phyloP scores from a whole-genome alignment of 148 eudicot species.

The Persicaria tinctoria region DNA sequence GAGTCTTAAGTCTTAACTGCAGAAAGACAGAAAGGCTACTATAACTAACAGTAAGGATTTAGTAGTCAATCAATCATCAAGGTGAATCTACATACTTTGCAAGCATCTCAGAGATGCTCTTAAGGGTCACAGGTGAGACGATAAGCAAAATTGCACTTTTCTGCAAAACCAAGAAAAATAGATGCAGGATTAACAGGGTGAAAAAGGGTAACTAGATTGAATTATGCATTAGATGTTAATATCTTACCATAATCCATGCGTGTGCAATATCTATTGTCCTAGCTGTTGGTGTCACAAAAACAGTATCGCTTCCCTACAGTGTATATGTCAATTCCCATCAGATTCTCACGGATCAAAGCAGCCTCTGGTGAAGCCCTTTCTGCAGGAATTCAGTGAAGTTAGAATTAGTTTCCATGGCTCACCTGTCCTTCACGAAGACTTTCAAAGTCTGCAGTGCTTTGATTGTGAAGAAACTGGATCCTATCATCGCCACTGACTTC shows the following conservation, averaged over 20 bases:
- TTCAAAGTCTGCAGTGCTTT: conserved; percentile 75
- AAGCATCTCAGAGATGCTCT: conserved; percentile 52
- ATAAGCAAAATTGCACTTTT: conserved; percentile 47
- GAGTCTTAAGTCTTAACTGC: neutral
- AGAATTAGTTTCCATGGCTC: conserved; percentile 9
- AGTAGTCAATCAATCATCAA: conserved; percentile 2
- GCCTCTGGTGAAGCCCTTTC: neutral
- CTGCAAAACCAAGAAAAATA: conserved; percentile 27
- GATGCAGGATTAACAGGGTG: neutral
- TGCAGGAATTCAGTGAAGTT: neutral
- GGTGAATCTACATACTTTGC: conserved; percentile 36
- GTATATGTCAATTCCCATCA: conserved; percentile 20
- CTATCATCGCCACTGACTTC: conserved; percentile 69
- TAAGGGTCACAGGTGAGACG: conserved; percentile 43
- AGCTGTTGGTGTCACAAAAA: conserved; percentile 72
- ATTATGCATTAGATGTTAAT: neutral
- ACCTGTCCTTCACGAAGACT: conserved; percentile 64
- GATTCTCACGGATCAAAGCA: neutral
- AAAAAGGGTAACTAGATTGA: neutral
- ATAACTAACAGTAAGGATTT: neutral
- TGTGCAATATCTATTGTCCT: conserved; percentile 63
- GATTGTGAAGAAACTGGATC: conserved; percentile 64
- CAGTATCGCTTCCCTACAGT: conserved; percentile 61
- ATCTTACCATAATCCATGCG: conserved; percentile 66
- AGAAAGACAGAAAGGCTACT: neutral